phyloP scores from a whole-genome alignment of 306 rosid species.

The Quercus gilva region DNA sequence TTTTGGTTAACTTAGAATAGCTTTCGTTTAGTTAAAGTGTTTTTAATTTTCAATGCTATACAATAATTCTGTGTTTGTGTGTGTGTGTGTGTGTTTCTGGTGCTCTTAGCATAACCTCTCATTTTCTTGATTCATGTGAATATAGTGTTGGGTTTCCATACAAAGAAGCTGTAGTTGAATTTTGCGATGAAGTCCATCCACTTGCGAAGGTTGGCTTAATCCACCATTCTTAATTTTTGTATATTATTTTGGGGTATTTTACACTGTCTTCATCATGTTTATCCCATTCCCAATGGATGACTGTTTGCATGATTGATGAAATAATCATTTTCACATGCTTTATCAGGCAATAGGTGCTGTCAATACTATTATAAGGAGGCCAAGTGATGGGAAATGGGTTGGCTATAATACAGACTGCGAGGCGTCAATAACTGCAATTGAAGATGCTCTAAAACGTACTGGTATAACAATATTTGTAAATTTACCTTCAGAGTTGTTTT shows the following conservation, averaged over 20 bases:
- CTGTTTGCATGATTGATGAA: background rate
- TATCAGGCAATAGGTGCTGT: constrained; percentile 44
- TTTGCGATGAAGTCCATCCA: constrained; percentile 44
- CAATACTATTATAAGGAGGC: constrained; percentile 46
- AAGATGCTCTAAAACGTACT: constrained; percentile 44
- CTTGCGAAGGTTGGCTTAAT: constrained; percentile 39
- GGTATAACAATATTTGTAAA: background rate
- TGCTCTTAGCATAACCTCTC: background rate
- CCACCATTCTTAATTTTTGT: background rate
- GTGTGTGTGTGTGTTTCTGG: background rate
- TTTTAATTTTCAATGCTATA: background rate
- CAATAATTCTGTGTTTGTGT: background rate
- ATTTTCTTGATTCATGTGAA: background rate
- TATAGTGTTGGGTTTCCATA: constrained; percentile 55
- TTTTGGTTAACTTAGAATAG: background rate
- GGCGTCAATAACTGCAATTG: constrained; percentile 48
- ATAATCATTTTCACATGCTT: constrained; percentile 1
- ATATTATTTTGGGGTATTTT: background rate
- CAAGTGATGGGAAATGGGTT: constrained; percentile 40
- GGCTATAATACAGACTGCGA: constrained; percentile 53
- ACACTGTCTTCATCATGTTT: background rate
- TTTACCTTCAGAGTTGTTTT: background rate
- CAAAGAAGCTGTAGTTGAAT: constrained; percentile 43
- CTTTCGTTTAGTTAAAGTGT: background rate
- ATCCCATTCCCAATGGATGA: background rate